Conservation (phyloP, 148 eudicot genomes). For the Camellia granthamiana region DNA sequence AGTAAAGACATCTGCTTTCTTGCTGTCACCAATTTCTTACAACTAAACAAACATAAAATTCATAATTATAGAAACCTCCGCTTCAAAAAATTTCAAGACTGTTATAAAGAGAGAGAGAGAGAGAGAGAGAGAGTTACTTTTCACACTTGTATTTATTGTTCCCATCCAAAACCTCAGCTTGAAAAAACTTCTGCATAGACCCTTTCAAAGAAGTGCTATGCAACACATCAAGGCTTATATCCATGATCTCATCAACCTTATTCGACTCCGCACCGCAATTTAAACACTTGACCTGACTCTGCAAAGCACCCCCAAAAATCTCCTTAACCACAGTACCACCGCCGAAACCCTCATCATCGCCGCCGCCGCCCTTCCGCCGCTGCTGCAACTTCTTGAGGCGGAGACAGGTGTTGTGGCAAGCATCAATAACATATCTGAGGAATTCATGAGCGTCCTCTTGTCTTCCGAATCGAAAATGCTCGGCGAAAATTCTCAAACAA, state of each 20-base stretch:
- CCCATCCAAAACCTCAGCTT: conserved; percentile 90
- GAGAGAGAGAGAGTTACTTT: conserved; percentile 32
- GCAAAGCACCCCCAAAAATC: conserved; percentile 93
- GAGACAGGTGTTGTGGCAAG: conserved; percentile 86
- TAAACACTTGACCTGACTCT: conserved; percentile 94
- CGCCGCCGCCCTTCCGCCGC: conserved; percentile 42
- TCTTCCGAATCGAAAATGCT: conserved; percentile 70
- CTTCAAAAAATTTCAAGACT: background rate
- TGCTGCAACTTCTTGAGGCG: conserved; percentile 78
- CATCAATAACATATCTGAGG: conserved; percentile 89
- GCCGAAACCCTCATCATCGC: conserved; percentile 35
- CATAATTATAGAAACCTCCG: conserved; percentile 11
- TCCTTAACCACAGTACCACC: conserved; percentile 67
- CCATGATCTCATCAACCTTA: conserved; percentile 98
- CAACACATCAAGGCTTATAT: conserved; percentile 83
- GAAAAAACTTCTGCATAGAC: conserved; percentile 82
- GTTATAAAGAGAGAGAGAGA: background rate
- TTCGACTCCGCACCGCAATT: conserved; percentile 87
- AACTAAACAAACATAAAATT: conserved; percentile 45
- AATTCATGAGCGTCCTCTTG: conserved; percentile 99
- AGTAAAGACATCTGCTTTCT: conserved; percentile 93
- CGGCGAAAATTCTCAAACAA: conserved; percentile 64
- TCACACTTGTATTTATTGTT: conserved; percentile 95
- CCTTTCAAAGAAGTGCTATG: conserved; percentile 67
- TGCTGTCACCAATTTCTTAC: conserved; percentile 86